These are phyloP conservation scores for Inonotus hispidus DNA, from an alignment of 1,284 basidiomycete species.

Conservation along the genomic window DNA sequence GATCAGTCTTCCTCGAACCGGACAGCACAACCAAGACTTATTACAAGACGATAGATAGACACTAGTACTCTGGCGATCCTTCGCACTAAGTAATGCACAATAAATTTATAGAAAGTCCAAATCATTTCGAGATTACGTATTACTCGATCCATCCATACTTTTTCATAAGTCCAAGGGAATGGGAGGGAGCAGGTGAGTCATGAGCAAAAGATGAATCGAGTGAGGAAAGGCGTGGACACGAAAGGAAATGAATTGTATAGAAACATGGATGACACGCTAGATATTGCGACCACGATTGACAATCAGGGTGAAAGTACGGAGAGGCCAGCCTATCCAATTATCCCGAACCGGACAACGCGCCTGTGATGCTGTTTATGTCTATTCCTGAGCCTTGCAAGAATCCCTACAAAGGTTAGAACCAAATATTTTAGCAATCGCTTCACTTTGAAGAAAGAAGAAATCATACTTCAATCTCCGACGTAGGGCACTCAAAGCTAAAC, in stretches of 20 bases:
- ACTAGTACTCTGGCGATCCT: neutral
- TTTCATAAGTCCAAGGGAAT: neutral
- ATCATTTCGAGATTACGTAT: neutral
- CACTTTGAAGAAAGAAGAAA: too few relatives aligned
- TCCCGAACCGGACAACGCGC: neutral
- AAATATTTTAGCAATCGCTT: too few relatives aligned
- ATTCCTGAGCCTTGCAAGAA: conserved; percentile 15
- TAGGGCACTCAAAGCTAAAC: conserved; percentile 66
- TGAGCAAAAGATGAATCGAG: neutral
- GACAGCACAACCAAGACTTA: too few relatives aligned
- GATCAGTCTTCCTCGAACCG: too few relatives aligned
- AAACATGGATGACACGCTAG: too few relatives aligned
- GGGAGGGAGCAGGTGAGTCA: neutral
- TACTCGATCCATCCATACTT: neutral
- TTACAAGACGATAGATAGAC: too few relatives aligned
- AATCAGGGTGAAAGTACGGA: too few relatives aligned
- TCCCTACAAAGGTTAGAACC: conserved; percentile 4
- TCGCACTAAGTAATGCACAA: neutral
- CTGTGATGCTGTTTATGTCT: conserved; percentile 13
- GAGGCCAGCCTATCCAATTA: too few relatives aligned
- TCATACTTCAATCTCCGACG: conserved; percentile 28
- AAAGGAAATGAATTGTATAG: too few relatives aligned
- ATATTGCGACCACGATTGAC: too few relatives aligned
- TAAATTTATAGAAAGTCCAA: neutral
- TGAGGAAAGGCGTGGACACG: too few relatives aligned